Percentiles rank a stretch among this genome's conserved stretches.
Evolutionary conservation across 2,329 filamentous ascomycete genomes (phyloP).

Genomic region (Pseudogymnoascus sp.): DNA sequence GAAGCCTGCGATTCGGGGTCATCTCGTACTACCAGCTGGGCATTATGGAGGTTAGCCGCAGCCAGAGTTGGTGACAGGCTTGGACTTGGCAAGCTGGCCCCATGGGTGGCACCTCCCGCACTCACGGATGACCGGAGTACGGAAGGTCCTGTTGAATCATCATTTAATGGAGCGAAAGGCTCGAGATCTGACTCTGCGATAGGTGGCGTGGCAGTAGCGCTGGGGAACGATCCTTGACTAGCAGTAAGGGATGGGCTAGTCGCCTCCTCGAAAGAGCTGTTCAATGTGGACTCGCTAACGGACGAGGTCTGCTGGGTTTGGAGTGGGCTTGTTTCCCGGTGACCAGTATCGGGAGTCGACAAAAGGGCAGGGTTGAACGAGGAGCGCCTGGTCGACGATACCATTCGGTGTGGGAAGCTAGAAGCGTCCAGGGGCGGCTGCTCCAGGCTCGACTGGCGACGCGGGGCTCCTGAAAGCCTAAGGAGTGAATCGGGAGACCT

Average conservation of each 20-base stretch:
- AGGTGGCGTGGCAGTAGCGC: constrained; percentile 64
- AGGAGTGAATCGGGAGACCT: constrained; percentile 1
- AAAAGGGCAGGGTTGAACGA: constrained; percentile 29
- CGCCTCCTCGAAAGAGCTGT: constrained; percentile 23
- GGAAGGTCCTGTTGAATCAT: constrained; percentile 39
- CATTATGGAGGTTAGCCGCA: constrained; percentile 43
- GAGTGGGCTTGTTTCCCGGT: neutral
- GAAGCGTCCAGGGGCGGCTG: constrained; percentile 11
- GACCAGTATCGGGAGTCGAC: constrained; percentile 45
- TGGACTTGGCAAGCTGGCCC: constrained; percentile 89
- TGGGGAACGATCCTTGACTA: constrained; percentile 47
- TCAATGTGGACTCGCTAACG: constrained; percentile 41
- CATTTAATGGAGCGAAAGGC: constrained; percentile 45
- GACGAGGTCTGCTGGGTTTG: constrained; percentile 32
- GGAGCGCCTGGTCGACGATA: neutral
- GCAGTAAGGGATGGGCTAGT: constrained; percentile 15
- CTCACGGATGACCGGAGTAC: constrained; percentile 31
- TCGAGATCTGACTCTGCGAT: constrained; percentile 66
- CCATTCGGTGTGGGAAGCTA: constrained; percentile 8
- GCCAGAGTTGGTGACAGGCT: constrained; percentile 87
- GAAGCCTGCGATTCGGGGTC: constrained; percentile 4
- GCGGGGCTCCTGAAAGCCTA: neutral
- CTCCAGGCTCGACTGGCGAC: neutral
- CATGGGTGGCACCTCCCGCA: constrained; percentile 36
- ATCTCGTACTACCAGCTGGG: constrained; percentile 27